Evolutionary conservation across 441 rosid genomes (phyloP), one percentile per base, ranked within the genome.

Genomic region (Viola pubescens): DNA sequence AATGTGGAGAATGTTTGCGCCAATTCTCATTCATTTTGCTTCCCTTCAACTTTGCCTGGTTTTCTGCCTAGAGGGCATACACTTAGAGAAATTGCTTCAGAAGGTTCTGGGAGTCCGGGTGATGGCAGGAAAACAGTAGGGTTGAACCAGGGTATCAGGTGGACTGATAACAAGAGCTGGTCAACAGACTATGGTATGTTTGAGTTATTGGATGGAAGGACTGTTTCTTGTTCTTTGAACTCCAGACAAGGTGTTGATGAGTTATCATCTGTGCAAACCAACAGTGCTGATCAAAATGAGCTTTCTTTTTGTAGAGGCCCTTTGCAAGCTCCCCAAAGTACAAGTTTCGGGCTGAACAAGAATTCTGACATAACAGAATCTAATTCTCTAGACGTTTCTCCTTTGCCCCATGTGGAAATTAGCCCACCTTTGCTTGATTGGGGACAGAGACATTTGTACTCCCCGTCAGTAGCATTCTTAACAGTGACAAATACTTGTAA

Each of bases 21-120:
- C 9, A 62, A 62, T 72, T 76, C 89, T 52, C 80, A 76, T 60
- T 71, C 74, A 3, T 77, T 87, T 67, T 87, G 86, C 79, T 82
- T 85, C 73, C 91, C 82, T 66, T 85, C 98, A 46, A 83, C 89
- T 10, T 74, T 83, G 62, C 69, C 76, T 58, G 85, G 78, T 56
- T 67, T 77, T 70, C 59, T 65, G 26, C 66, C 70, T 47, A 58
- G 66, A 48, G 82, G 65, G 65, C 66, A 49, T 39, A 59, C 57
- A 37, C 46, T 41, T 37, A 60, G 68, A 65, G 54, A 41, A 40
- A 77, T 56, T 62, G 62, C 61, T 75, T 48, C 70, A 68, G 82
- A 76, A 62, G 70, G 54, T 55, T 60, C 79, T 68, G 73, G 67
- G 65, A 59, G 66, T 68, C 68, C 60, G 61, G 67, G 66, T 54